Conservation (phyloP, 805 yeast genomes). For the Candida multigemmis region DNA sequence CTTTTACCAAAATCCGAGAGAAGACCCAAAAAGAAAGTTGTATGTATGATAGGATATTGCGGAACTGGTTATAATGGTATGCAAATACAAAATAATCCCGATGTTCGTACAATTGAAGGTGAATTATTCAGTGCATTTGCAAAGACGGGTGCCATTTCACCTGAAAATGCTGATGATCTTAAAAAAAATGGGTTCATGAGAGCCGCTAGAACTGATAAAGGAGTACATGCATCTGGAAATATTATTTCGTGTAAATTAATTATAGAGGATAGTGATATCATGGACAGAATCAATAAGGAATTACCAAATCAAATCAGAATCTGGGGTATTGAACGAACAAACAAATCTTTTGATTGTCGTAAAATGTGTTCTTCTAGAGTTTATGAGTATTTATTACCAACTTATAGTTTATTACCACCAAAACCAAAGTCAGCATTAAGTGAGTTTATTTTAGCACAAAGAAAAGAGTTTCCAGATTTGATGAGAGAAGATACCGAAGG, state of each 20-base stretch:
- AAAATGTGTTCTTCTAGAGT: slow-evolving; percentile 93
- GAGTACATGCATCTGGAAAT: slow-evolving; percentile 97
- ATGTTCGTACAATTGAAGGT: slow-evolving; percentile 82
- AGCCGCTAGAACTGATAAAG: slow-evolving; percentile 87
- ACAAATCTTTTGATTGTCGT: slow-evolving; percentile 88
- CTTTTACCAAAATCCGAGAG: slow-evolving; percentile 50
- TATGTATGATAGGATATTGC: slow-evolving; percentile 85
- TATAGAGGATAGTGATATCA: slow-evolving; percentile 70
- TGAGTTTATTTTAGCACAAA: slow-evolving; percentile 46
- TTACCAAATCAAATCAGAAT: slow-evolving; percentile 83
- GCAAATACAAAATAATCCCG: slow-evolving; percentile 77
- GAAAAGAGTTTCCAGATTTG: slow-evolving; percentile 46
- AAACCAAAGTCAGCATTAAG: slow-evolving; percentile 64
- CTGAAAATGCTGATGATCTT: slow-evolving; percentile 79
- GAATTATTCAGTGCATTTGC: slow-evolving; percentile 78
- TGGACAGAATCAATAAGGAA: slow-evolving; percentile 59
- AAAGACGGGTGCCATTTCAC: slow-evolving; percentile 80
- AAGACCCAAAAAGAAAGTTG: slow-evolving; percentile 84
- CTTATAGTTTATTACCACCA: slow-evolving; percentile 87
- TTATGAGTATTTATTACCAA: slow-evolving; percentile 89
- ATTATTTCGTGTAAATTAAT: slow-evolving; percentile 78
- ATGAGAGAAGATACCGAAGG: slow-evolving; percentile 62
- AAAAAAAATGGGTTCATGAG: slow-evolving; percentile 83
- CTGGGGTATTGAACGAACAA: slow-evolving; percentile 88
- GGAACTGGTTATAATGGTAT: slow-evolving; percentile 96